Percentiles rank a stretch among this genome's conserved stretches.
phyloP scores from a whole-genome alignment of 2,329 filamentous ascomycete species.

The Aspergillus sojae region DNA sequence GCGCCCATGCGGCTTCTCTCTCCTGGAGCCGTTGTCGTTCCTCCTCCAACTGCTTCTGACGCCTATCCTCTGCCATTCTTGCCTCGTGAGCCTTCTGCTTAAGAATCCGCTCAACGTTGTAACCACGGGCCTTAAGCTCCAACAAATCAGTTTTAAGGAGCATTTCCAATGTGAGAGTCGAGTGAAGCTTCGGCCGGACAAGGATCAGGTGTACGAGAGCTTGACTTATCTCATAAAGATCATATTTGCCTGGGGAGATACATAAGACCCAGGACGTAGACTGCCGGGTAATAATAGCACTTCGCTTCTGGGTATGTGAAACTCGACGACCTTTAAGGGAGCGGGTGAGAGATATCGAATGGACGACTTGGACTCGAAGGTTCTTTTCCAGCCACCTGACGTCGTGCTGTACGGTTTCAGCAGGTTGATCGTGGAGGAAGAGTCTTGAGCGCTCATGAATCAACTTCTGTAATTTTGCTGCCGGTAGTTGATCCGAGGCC shows the following conservation, averaged over 20 bases:
- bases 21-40: slow-evolving; percentile 71
- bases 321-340: slow-evolving; percentile 72
- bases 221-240: slow-evolving; percentile 91
- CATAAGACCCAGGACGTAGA: slow-evolving; percentile 69
- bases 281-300: slow-evolving; percentile 66
- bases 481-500: slow-evolving; percentile 68
- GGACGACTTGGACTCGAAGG: slow-evolving; percentile 75
- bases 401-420: slow-evolving; percentile 81
- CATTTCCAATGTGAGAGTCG: slow-evolving; percentile 87
- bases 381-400: slow-evolving; percentile 89
- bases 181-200: slow-evolving; percentile 80
- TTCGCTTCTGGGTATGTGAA: slow-evolving; percentile 73
- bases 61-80: slow-evolving; percentile 80
- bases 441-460: slow-evolving; percentile 86
- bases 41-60: slow-evolving; percentile 70
- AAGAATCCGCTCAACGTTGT: slow-evolving; percentile 94
- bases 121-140: slow-evolving; percentile 81
- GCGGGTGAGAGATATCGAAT: slow-evolving; percentile 74
- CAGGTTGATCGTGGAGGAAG: slow-evolving; percentile 81
- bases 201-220: slow-evolving; percentile 81
- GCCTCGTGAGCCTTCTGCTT: slow-evolving; percentile 85
- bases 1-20: slow-evolving; percentile 56
- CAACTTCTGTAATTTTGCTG: slow-evolving; percentile 71
- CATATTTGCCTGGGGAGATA: slow-evolving; percentile 70
- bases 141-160: slow-evolving; percentile 83